Percentiles rank a stretch among this genome's conserved stretches.
Conservation (phyloP, 495 filamentous ascomycete species). For the Trichoderma reesei region DNA sequence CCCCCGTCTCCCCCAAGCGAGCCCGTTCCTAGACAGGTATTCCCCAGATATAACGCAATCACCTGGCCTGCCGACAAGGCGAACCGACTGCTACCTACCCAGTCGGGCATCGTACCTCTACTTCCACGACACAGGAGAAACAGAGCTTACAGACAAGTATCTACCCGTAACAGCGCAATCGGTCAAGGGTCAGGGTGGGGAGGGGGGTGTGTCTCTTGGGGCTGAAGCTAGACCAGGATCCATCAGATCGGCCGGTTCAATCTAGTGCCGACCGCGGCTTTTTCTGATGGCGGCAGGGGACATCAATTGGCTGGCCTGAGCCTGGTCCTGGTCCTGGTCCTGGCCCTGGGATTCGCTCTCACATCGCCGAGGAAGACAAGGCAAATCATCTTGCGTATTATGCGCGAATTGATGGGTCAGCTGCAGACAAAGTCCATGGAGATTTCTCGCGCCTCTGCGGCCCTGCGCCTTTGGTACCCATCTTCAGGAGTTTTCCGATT, state of each 20-base stretch:
- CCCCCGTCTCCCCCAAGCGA: neutral
- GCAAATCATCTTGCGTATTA: neutral
- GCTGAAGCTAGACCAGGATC: neutral
- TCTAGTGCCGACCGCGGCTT: constrained; percentile 8
- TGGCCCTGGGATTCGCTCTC: neutral
- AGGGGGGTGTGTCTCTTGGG: neutral
- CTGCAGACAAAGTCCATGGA: neutral
- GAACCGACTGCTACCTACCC: neutral
- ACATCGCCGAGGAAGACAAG: neutral
- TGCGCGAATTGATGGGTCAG: neutral
- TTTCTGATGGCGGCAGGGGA: constrained; percentile 5
- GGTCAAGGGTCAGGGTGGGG: no score
- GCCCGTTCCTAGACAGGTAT: neutral
- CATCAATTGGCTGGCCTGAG: no score
- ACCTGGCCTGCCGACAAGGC: neutral
- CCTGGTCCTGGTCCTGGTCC: no score
- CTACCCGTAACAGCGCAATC: no score
- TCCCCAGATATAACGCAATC: constrained; percentile 2
- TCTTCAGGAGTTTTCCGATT: neutral
- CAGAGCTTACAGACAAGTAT: neutral
- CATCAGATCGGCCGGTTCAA: constrained; percentile 8
- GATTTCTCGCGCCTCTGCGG: neutral
- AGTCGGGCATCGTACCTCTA: constrained; percentile 2
- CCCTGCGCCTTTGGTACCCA: neutral
- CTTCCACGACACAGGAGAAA: neutral